Conservation (phyloP, 2,329 filamentous ascomycete species). For the Paramyrothecium sp. region DNA sequence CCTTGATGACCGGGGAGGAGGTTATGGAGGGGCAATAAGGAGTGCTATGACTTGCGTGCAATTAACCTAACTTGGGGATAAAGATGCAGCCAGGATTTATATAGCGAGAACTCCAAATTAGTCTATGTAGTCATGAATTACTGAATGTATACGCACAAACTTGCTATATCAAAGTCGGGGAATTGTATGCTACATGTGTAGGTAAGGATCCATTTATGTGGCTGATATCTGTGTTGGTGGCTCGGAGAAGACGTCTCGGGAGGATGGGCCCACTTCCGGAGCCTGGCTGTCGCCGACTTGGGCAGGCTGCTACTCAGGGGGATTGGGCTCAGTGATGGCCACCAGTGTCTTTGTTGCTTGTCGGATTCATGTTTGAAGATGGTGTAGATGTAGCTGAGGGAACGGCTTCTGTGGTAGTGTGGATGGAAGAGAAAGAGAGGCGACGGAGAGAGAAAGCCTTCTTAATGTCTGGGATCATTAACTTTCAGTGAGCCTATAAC, state of each 20-base stretch:
- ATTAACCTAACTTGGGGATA: conserved; percentile 1
- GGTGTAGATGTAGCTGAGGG: too few species aligned
- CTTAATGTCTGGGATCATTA: too few species aligned
- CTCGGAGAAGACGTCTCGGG: background rate
- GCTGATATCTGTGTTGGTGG: background rate
- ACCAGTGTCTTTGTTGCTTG: too few species aligned
- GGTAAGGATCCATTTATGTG: background rate
- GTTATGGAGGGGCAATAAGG: conserved; percentile 3
- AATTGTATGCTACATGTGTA: background rate
- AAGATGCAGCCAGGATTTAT: conserved; percentile 3
- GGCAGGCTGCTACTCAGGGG: too few species aligned
- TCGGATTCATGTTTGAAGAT: too few species aligned
- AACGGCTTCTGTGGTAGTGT: too few species aligned
- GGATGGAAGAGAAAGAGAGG: too few species aligned
- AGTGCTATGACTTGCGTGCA: conserved; percentile 6
- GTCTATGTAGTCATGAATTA: conserved; percentile 5
- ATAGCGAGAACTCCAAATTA: conserved; percentile 3
- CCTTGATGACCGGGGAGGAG: conserved; percentile 4
- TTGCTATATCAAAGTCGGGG: background rate
- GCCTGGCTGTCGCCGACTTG: too few species aligned
- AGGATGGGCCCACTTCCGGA: background rate
- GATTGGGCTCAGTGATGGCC: too few species aligned
- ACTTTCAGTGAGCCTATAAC: too few species aligned
- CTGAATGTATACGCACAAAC: conserved; percentile 1
- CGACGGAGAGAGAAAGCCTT: too few species aligned